phyloP scores from a whole-genome alignment of 306 rosid genomes.

The Dryas drummondii region DNA sequence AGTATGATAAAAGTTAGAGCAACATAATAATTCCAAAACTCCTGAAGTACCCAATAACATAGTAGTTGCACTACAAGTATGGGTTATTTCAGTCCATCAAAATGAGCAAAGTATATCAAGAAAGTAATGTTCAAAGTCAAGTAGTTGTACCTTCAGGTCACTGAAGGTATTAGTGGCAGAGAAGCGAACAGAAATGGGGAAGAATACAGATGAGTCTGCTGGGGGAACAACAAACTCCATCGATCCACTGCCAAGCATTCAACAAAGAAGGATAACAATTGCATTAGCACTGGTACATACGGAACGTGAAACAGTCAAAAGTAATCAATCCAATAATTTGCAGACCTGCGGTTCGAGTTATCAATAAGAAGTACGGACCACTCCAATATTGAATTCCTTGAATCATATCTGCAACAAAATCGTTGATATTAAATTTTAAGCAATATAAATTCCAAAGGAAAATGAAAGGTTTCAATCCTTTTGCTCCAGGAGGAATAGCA shows the following conservation, averaged over 20 bases:
- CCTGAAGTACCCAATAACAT: not conserved
- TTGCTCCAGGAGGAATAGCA: not conserved
- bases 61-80: not conserved
- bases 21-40: not conserved
- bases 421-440: not conserved
- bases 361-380: constrained; percentile 91
- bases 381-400: constrained; percentile 81
- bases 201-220: constrained; percentile 78
- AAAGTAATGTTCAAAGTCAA: not conserved
- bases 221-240: constrained; percentile 93
- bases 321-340: constrained; percentile 5
- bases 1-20: not conserved
- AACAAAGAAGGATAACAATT: not conserved
- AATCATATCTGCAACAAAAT: constrained; percentile 62
- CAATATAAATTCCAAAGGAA: not conserved
- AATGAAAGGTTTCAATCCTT: not conserved
- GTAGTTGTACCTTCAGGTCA: constrained; percentile 71
- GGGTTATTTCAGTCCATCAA: not conserved
- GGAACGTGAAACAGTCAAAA: not conserved
- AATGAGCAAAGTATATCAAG: constrained; percentile 1
- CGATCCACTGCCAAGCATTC: constrained; percentile 68
- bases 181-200: constrained; percentile 83
- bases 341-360: constrained; percentile 87
- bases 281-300: not conserved
- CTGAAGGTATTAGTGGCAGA: constrained; percentile 77